Conservation (phyloP, 164 flowering plant genomes). For the Houttuynia cordata region DNA sequence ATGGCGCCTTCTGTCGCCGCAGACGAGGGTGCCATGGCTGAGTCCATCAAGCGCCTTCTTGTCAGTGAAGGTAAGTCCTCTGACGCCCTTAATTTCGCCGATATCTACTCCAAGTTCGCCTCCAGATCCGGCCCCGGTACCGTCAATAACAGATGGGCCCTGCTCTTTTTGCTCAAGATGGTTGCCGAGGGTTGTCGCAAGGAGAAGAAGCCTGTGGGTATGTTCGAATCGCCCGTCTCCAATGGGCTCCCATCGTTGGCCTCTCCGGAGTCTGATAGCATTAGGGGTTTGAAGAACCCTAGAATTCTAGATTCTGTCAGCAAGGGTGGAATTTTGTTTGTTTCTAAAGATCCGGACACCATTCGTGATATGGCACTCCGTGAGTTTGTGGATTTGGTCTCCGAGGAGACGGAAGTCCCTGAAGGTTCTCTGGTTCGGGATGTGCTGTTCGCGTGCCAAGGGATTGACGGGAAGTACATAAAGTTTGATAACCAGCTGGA, state of each 20-base stretch:
- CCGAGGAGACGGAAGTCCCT: slow-evolving; percentile 68
- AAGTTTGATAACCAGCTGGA: slow-evolving; percentile 47
- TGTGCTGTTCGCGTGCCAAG: slow-evolving; percentile 88
- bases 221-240: slow-evolving; percentile 20
- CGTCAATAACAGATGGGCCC: slow-evolving; percentile 70
- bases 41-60: slow-evolving; percentile 80
- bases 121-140: slow-evolving; percentile 61
- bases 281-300: neutral
- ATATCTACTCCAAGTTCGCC: slow-evolving; percentile 63
- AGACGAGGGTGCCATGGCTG: slow-evolving; percentile 78
- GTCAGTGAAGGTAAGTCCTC: slow-evolving; percentile 82
- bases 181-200: slow-evolving; percentile 51
- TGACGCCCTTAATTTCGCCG: slow-evolving; percentile 79
- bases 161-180: slow-evolving; percentile 72
- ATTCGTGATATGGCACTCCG: slow-evolving; percentile 60
- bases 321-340: slow-evolving; percentile 60
- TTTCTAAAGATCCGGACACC: slow-evolving; percentile 70
- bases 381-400: slow-evolving; percentile 57
- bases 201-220: slow-evolving; percentile 13
- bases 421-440: slow-evolving; percentile 89
- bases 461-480: slow-evolving; percentile 82
- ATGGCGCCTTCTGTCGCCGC: slow-evolving; percentile 71
- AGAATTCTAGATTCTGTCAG: slow-evolving; percentile 10
- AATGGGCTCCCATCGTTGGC: slow-evolving; percentile 40
- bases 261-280: slow-evolving; percentile 7